Conservation (phyloP, 2,329 filamentous ascomycete species). For the Talaromyces sp. region DNA sequence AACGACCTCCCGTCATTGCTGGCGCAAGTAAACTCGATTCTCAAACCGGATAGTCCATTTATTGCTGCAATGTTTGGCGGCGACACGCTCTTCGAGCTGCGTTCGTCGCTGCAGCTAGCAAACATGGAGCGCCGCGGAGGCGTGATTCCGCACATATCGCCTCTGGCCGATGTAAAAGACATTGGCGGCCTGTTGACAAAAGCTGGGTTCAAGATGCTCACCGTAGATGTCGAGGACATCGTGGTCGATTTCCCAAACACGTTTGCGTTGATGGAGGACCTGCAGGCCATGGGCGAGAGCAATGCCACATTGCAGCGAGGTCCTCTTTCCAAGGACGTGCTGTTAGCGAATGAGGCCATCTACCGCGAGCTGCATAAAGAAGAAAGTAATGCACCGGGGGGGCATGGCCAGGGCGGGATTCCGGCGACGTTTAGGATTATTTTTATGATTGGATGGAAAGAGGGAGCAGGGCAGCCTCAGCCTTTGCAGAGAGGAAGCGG, state of each 20-base stretch:
- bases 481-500: conserved; percentile 80
- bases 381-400: conserved; percentile 28
- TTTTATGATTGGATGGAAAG: conserved; percentile 99
- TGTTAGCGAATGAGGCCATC: conserved; percentile 82
- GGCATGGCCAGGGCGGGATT: conserved; percentile 50
- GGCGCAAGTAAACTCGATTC: conserved; percentile 74
- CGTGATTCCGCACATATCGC: conserved; percentile 83
- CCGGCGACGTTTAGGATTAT: conserved; percentile 94
- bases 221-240: conserved; percentile 95
- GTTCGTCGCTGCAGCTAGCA: conserved; percentile 86
- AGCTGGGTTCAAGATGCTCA: conserved; percentile 91
- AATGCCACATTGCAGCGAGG: conserved; percentile 85
- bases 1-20: conserved; percentile 88
- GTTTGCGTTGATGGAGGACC: conserved; percentile 85
- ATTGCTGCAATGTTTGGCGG: conserved; percentile 95
- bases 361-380: conserved; percentile 85
- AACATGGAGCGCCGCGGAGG: conserved; percentile 89
- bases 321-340: conserved; percentile 70
- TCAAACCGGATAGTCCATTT: conserved; percentile 89
- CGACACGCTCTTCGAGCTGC: conserved; percentile 87
- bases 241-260: conserved; percentile 88
- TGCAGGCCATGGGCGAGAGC: conserved; percentile 93
- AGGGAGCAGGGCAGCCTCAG: conserved; percentile 70
- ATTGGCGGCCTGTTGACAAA: conserved; percentile 80
- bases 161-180: conserved; percentile 85